Percentiles rank a stretch among this genome's conserved stretches.
Conservation (phyloP, 768 basidiomycete species). For the Cystofilobasidium capitatum region DNA sequence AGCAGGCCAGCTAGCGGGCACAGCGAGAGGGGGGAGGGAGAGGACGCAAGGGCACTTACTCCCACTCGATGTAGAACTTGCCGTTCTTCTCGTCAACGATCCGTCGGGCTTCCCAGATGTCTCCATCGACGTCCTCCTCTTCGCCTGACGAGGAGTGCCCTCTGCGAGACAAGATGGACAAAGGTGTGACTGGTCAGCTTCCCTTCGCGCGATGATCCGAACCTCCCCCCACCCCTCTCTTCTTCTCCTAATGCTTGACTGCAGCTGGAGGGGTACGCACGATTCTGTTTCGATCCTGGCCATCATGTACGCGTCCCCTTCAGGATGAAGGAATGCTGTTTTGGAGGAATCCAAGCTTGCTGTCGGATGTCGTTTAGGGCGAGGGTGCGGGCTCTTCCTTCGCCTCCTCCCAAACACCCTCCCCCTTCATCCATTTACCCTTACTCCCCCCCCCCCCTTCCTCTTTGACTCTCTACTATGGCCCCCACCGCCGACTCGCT, state of each 20-base stretch:
- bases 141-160: background rate
- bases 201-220: no score
- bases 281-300: no score
- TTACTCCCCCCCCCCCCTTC: background rate
- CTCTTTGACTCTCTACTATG: slow-evolving; percentile 2
- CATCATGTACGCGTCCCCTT: no score
- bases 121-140: background rate
- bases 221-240: no score
- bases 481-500: slow-evolving; percentile 25
- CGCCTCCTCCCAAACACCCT: no score
- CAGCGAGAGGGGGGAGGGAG: background rate
- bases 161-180: background rate
- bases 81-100: background rate
- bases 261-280: no score
- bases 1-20: background rate
- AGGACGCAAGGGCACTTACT: background rate
- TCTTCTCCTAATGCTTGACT: no score
- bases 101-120: background rate
- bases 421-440: background rate
- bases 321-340: no score
- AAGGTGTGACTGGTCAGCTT: no score
- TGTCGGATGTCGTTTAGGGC: no score
- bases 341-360: no score
- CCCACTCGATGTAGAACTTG: slow-evolving; percentile 1
- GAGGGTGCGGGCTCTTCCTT: no score